Evolutionary conservation across 1,284 basidiomycete species (phyloP).

Genomic region (Golubevia pallescens): DNA sequence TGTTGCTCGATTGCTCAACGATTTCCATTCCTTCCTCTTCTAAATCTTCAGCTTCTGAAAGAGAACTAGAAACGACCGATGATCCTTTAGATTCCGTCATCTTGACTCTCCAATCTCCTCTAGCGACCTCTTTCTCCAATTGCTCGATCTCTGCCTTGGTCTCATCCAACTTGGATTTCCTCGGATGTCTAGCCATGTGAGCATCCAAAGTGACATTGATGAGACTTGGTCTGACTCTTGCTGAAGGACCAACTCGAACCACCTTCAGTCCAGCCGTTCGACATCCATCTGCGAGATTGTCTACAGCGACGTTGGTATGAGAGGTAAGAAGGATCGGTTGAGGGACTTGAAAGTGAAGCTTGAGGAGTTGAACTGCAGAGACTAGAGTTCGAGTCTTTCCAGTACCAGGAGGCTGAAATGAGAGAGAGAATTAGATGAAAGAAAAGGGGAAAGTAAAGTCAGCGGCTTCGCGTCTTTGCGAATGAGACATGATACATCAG

Average conservation of each 20-base stretch:
- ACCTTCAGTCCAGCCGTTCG: conserved; percentile 72
- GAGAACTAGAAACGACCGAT: neutral
- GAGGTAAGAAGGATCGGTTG: conserved; percentile 86
- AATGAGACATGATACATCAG: neutral
- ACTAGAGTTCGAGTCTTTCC: conserved; percentile 93
- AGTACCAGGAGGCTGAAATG: conserved; percentile 83
- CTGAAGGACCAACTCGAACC: conserved; percentile 75
- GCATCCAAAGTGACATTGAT: conserved; percentile 73
- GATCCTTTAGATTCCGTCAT: neutral
- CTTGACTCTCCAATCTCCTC: conserved; percentile 3
- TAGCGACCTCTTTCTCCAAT: conserved; percentile 15
- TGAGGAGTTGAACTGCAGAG: conserved; percentile 80
- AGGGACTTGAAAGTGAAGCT: conserved; percentile 82
- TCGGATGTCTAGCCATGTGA: conserved; percentile 73
- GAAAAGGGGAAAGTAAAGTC: conserved; percentile 9
- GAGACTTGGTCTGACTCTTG: conserved; percentile 72
- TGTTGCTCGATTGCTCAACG: conserved; percentile 5
- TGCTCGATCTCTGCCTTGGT: conserved; percentile 62
- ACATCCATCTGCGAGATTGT: conserved; percentile 82
- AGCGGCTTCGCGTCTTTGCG: too few relatives aligned
- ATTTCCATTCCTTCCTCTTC: conserved; percentile 12
- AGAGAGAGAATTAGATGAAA: conserved; percentile 1
- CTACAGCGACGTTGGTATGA: conserved; percentile 92
- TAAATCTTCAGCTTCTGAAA: conserved; percentile 41
- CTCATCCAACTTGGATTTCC: conserved; percentile 67